Percentiles rank a stretch among this genome's conserved stretches.
phyloP scores from a whole-genome alignment of 179 eudicot genomes.

The Corrigiola litoralis region DNA sequence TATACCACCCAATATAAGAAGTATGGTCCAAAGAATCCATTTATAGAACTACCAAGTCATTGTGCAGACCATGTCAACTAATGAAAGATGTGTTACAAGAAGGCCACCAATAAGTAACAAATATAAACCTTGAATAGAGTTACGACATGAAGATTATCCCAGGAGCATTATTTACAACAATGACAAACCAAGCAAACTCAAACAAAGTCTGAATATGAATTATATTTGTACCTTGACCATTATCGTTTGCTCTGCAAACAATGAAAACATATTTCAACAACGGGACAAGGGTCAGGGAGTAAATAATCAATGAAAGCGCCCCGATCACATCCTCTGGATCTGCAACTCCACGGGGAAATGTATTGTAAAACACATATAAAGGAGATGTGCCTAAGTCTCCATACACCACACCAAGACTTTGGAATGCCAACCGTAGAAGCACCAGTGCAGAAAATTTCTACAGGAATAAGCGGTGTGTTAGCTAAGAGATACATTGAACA shows the following conservation, averaged over 20 bases:
- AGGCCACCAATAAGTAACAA: neutral
- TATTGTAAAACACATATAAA: slow-evolving; percentile 91
- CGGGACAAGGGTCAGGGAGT: slow-evolving; percentile 87
- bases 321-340: slow-evolving; percentile 86
- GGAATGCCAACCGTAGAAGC: slow-evolving; percentile 80
- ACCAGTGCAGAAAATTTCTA: slow-evolving; percentile 79
- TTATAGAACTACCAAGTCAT: neutral
- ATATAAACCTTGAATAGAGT: neutral
- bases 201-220: neutral
- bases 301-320: slow-evolving; percentile 89
- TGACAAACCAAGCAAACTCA: neutral
- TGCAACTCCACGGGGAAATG: slow-evolving; percentile 67
- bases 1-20: no score
- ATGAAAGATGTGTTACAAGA: neutral
- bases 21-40: neutral
- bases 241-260: slow-evolving; percentile 95
- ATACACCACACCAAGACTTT: slow-evolving; percentile 96
- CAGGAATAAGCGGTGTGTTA: slow-evolving; percentile 26
- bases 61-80: neutral
- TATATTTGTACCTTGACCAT: slow-evolving; percentile 75
- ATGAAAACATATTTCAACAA: slow-evolving; percentile 89
- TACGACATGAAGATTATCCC: neutral
- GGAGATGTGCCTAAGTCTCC: slow-evolving; percentile 99
- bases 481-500: slow-evolving; percentile 1
- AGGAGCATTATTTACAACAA: neutral